phyloP scores from a whole-genome alignment of 805 yeast genomes.

The Kodamaea laetipori region DNA sequence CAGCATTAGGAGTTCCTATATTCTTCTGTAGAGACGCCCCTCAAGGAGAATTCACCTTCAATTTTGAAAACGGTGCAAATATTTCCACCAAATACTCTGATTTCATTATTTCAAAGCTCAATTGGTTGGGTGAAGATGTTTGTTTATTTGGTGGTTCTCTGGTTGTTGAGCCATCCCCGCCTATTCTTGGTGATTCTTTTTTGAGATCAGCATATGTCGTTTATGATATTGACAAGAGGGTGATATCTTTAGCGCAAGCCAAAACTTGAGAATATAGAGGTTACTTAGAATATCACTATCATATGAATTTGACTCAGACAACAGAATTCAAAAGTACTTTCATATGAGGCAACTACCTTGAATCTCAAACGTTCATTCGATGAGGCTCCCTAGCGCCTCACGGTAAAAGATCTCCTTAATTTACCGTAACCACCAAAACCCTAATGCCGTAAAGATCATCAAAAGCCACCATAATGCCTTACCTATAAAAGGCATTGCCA shows the following conservation, averaged over 20 bases:
- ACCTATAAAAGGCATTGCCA: too few relatives aligned
- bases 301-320: too few relatives aligned
- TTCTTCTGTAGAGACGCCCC: conserved; percentile 7
- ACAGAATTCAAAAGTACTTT: too few relatives aligned
- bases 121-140: neutral
- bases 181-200: conserved; percentile 31
- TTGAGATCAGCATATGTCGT: conserved; percentile 29
- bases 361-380: too few relatives aligned
- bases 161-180: neutral
- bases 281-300: too few relatives aligned
- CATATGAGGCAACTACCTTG: too few relatives aligned
- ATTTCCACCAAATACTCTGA: conserved; percentile 6
- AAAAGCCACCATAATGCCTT: too few relatives aligned
- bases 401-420: too few relatives aligned
- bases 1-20: neutral
- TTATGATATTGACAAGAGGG: conserved; percentile 36
- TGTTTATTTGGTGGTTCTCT: neutral
- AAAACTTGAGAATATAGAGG: too few relatives aligned
- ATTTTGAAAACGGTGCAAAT: conserved; percentile 7
- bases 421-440: too few relatives aligned
- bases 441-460: too few relatives aligned
- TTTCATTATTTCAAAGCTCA: neutral
- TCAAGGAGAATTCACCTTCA: conserved; percentile 5
- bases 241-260: conserved; percentile 49
- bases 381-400: too few relatives aligned